A percentile compares a stretch with the other conserved stretches of the same genome.
These are phyloP conservation scores for Cryphonectria nitschkei DNA, from an alignment of 2,329 filamentous ascomycete species.

Conservation along the genomic window DNA sequence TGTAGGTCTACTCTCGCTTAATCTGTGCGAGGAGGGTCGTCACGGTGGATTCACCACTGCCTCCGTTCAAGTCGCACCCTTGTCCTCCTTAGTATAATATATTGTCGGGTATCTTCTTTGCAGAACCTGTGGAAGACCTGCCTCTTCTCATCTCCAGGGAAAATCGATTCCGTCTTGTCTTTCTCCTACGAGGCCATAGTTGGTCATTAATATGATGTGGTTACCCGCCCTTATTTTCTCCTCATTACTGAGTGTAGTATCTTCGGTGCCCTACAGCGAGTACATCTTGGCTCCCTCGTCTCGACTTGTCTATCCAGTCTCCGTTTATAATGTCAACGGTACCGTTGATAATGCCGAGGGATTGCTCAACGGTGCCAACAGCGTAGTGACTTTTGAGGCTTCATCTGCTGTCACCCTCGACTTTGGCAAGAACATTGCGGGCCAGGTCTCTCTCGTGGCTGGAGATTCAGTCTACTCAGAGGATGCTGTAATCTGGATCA, in stretches of 20 bases:
- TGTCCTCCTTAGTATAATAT: background rate
- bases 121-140: background rate
- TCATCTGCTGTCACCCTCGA: slow-evolving; percentile 43
- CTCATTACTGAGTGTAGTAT: slow-evolving; percentile 1
- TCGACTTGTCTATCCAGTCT: slow-evolving; percentile 28
- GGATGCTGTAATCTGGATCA: slow-evolving; percentile 42
- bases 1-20: slow-evolving; percentile 8
- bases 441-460: slow-evolving; percentile 42
- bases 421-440: slow-evolving; percentile 44
- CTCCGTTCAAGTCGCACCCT: too few species aligned
- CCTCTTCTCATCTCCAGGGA: background rate
- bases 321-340: slow-evolving; percentile 29
- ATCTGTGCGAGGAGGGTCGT: background rate
- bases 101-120: background rate
- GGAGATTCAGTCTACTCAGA: slow-evolving; percentile 30
- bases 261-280: slow-evolving; percentile 27
- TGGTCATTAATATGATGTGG: slow-evolving; percentile 8
- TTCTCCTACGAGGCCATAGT: background rate
- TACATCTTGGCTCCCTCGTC: slow-evolving; percentile 32
- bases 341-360: slow-evolving; percentile 30
- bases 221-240: background rate
- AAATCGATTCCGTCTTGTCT: background rate
- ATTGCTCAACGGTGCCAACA: slow-evolving; percentile 31
- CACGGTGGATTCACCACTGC: background rate
- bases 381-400: slow-evolving; percentile 16